phyloP scores from a whole-genome alignment of 2,329 filamentous ascomycete genomes.

The Colletotrichum noveboracense region DNA sequence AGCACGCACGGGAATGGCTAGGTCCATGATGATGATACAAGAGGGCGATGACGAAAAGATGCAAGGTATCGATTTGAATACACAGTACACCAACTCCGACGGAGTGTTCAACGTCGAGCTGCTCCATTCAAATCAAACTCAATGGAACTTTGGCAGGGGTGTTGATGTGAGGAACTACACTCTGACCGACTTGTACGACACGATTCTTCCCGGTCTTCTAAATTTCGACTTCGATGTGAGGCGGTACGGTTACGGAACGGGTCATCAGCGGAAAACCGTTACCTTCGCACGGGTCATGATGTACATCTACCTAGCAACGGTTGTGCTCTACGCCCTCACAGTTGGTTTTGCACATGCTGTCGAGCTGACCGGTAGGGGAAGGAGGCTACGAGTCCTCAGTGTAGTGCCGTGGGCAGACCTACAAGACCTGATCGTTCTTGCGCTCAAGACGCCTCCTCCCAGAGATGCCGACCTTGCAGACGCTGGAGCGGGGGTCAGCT shows the following conservation, averaged over 20 bases:
- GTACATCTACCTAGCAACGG: background rate
- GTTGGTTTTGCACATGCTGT: background rate
- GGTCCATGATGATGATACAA: background rate
- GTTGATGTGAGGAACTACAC: background rate
- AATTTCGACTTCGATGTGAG: background rate
- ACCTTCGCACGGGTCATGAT: background rate
- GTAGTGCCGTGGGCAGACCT: slow-evolving; percentile 2
- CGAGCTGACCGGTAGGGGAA: background rate
- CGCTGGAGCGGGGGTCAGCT: background rate
- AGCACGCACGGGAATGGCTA: background rate
- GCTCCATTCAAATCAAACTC: background rate
- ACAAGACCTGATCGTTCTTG: slow-evolving; percentile 2
- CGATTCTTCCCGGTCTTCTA: background rate
- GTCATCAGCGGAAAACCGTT: background rate
- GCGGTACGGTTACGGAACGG: background rate
- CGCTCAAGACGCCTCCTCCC: background rate
- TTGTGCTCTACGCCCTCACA: background rate
- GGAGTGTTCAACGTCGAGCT: background rate
- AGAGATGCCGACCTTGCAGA: background rate
- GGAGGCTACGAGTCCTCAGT: background rate
- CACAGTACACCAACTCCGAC: background rate
- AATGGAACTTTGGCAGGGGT: background rate
- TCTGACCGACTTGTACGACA: background rate
- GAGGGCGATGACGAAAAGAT: background rate
- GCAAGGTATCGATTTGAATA: background rate